Evolutionary conservation across 2,329 filamentous ascomycete species (phyloP).

Genomic region (Trichoderma sp.): DNA sequence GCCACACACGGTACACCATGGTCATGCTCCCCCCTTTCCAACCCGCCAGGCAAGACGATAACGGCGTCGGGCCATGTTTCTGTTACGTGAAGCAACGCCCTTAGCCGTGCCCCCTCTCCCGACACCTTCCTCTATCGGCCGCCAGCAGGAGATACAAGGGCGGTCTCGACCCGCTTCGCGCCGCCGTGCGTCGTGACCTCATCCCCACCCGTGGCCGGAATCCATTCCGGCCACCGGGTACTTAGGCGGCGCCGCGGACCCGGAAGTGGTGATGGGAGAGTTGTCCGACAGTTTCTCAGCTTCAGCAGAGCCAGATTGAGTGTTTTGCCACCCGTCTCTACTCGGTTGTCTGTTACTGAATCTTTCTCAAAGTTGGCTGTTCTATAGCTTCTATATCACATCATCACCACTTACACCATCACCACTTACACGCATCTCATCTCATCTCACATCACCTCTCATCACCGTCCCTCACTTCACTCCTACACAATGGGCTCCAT

Average conservation of each 20-base stretch:
- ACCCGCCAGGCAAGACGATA: neutral
- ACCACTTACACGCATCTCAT: constrained; percentile 16
- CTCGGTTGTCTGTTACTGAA: neutral
- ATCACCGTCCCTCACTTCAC: neutral
- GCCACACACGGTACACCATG: constrained; percentile 2
- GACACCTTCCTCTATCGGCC: constrained; percentile 30
- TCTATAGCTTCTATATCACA: constrained; percentile 13
- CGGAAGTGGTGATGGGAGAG: constrained; percentile 30
- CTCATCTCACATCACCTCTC: constrained; percentile 3
- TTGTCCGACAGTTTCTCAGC: constrained; percentile 18
- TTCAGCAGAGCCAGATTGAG: neutral
- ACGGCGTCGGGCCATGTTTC: constrained; percentile 30
- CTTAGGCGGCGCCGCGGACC: constrained; percentile 46
- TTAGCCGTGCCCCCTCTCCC: constrained; percentile 14
- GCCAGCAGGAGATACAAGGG: constrained; percentile 21
- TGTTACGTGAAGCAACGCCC: constrained; percentile 35
- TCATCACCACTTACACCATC: neutral
- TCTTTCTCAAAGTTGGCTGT: no score
- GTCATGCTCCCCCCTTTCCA: constrained; percentile 17
- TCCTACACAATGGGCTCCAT: constrained; percentile 46
- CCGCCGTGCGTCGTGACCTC: constrained; percentile 31
- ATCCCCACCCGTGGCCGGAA: constrained; percentile 49
- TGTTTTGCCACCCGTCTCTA: constrained; percentile 16
- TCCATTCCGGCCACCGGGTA: constrained; percentile 52
- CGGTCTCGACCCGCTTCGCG: constrained; percentile 31